Percentiles rank a stretch among this genome's conserved stretches.
phyloP scores from a whole-genome alignment of 148 eudicot species.

The Camellia granthamiana region DNA sequence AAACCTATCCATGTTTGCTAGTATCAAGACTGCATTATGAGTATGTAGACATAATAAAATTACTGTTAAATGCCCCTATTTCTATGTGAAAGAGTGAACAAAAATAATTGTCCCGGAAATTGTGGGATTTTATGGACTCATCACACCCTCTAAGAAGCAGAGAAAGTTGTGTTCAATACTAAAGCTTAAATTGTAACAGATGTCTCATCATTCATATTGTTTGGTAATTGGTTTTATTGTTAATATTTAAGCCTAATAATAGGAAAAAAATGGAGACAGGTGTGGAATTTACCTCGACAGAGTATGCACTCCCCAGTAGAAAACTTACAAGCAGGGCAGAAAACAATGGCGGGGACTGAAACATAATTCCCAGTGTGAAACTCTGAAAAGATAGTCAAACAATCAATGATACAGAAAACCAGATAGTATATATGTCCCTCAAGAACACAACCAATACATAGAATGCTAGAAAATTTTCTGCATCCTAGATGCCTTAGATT shows the following conservation, averaged over 20 bases:
- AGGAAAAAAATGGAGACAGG: not conserved
- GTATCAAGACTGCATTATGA: too few species aligned
- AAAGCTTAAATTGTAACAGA: not conserved
- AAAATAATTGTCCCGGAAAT: not conserved
- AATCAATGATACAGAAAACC: not conserved
- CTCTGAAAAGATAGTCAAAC: constrained; percentile 13
- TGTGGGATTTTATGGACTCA: not conserved
- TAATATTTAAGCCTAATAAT: not conserved
- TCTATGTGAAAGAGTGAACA: not conserved
- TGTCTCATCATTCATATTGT: not conserved
- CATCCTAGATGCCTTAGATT: not conserved
- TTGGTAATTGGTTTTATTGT: not conserved
- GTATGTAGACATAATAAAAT: too few species aligned
- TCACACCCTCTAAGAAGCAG: not conserved
- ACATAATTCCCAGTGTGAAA: constrained; percentile 23
- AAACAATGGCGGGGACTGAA: constrained; percentile 24
- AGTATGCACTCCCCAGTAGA: constrained; percentile 26
- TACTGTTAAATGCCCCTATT: not conserved
- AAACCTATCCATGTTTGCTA: too few species aligned
- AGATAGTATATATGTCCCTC: not conserved
- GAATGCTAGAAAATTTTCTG: not conserved
- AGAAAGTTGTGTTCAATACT: not conserved
- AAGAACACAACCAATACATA: not conserved
- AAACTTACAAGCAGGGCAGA: constrained; percentile 21
- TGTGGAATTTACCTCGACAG: constrained; percentile 22